A percentile compares a stretch with the other conserved stretches of the same genome.
These are phyloP conservation scores for Citrus cavaleriei DNA, from an alignment of 345 rosid genomes.

Conservation along the genomic window DNA sequence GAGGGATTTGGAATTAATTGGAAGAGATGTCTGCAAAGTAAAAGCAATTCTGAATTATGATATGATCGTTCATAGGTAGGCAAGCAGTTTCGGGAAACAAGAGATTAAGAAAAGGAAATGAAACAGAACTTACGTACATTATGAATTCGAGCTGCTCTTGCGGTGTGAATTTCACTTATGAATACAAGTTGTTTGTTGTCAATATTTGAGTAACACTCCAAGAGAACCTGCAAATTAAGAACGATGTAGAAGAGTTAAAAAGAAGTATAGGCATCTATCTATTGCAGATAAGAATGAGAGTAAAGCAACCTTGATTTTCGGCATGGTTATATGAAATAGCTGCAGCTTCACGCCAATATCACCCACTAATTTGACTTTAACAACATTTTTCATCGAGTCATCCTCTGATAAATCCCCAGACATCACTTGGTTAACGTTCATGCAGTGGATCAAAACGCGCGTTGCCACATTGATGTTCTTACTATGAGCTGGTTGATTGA, in stretches of 20 bases:
- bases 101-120: background rate
- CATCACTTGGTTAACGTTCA: slow-evolving; percentile 20
- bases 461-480: slow-evolving; percentile 16
- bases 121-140: slow-evolving; percentile 19
- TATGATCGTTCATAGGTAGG: background rate
- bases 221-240: slow-evolving; percentile 13
- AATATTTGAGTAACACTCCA: slow-evolving; percentile 26
- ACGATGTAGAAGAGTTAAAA: background rate
- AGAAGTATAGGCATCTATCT: background rate
- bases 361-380: slow-evolving; percentile 25
- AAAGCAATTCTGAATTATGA: background rate
- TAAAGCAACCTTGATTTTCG: slow-evolving; percentile 27
- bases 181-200: slow-evolving; percentile 17
- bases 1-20: slow-evolving; percentile 7
- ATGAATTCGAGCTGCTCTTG: slow-evolving; percentile 11
- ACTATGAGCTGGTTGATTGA: slow-evolving; percentile 35
- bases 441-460: slow-evolving; percentile 15
- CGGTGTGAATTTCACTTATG: slow-evolving; percentile 4
- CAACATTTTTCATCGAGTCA: background rate
- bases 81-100: background rate
- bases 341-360: slow-evolving; percentile 13
- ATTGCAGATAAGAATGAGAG: background rate
- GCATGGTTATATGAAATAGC: slow-evolving; percentile 20
- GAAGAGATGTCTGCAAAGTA: slow-evolving; percentile 11
- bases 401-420: background rate